Base-by-base conservation (phyloP, 169 alveolate species). In the Theileria annulata region DNA sequence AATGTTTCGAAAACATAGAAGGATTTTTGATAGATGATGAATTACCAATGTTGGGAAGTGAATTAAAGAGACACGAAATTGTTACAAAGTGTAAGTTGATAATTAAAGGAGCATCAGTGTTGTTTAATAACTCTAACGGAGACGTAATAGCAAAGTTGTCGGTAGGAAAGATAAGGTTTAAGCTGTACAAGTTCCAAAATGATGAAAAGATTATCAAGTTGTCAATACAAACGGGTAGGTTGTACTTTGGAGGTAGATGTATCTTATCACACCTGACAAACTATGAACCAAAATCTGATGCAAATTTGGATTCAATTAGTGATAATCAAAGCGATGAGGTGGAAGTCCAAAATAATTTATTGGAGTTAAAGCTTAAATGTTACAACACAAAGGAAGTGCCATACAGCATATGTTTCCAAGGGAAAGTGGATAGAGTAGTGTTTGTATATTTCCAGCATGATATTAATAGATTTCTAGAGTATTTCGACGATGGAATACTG, bases 401-500 rank as follows among this genome's bases (percentile, higher is more conserved):
- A 9, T 83, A 76, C 30, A 73, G 85, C 81, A 76, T 83, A 71
- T 90, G 94, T 31, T 66, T 90, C 68, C 35, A 70, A 17, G 89
- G 93, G 48, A 88, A 73, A 6, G 56, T 90, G 80, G 87, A 86
- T 21, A 86, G 87, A 12, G 79, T 90, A 25, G 82, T 85, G 62
- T 86, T 85, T 67, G 90, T 93, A 56, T 89, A 89, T 71, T 86
- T 84, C 80, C 93, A 89, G 80, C 88, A 89, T 73, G 96, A 93
- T 72, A 80, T 91, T 48, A 73, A 80, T 37, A 71, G 88, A 71
- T 84, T 92, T 72, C 74, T 91, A 85, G 93, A 91, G 27, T 93
- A 93, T 69, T 74, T 93, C 27, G 91, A 90, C 31, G 96, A 93
- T 68, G 96, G 95, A 42, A 93, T 93, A 23, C 79, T 93, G 75